phyloP scores from a whole-genome alignment of 495 filamentous ascomycete genomes.

The Cenococcum geophilum region DNA sequence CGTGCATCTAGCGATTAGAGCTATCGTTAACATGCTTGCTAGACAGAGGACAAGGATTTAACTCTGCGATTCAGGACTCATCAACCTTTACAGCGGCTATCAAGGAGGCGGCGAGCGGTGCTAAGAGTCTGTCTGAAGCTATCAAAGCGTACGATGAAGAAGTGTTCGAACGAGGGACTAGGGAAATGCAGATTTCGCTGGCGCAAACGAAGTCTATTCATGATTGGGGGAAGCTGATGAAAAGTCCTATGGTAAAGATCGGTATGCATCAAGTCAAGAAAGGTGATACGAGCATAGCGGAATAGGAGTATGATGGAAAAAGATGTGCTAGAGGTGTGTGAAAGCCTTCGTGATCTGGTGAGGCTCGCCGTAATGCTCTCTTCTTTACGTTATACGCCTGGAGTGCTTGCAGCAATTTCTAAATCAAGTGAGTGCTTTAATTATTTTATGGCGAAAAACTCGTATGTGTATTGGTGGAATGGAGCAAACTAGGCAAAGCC shows the following conservation, averaged over 20 bases:
- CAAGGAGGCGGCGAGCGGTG: neutral
- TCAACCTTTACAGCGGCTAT: constrained; percentile 7
- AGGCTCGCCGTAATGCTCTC: no score
- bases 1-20: neutral
- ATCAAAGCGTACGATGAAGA: constrained; percentile 17
- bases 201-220: constrained; percentile 18
- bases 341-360: no score
- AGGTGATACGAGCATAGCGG: no score
- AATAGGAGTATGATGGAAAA: no score
- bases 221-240: constrained; percentile 20
- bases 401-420: no score
- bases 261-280: constrained; percentile 20
- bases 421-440: no score
- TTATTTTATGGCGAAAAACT: no score
- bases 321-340: no score
- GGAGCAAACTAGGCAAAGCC: no score
- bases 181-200: constrained; percentile 18
- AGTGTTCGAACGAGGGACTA: constrained; percentile 18
- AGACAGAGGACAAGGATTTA: constrained; percentile 21
- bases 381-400: no score
- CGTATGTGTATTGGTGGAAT: no score
- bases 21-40: neutral
- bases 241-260: constrained; percentile 19
- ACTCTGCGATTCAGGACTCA: constrained; percentile 19
- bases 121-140: constrained; percentile 3